Base-by-base conservation (phyloP, 805 yeast genomes). In the Candida verbasci region DNA sequence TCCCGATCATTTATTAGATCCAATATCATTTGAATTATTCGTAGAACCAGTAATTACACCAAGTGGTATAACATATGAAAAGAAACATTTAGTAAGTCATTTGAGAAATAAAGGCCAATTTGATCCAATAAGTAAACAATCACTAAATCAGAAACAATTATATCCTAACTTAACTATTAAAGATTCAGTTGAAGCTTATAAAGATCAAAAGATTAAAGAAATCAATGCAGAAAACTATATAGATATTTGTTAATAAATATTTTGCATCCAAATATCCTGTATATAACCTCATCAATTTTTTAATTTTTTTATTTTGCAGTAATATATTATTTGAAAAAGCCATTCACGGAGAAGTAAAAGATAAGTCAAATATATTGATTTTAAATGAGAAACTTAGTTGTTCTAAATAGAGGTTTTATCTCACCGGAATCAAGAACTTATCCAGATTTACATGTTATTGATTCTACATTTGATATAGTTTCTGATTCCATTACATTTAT, bases 401-500 rank as follows among this genome's bases (percentile, higher is more conserved):
- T 71, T 24, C 62, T 80, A 37, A 80, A 80, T 47, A 63, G 72
- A 41, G 84, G 85, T 4, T 54, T 52, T 14, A 63, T 84, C 11
- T 43, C 50, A 17, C 78, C 78, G 2, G 64, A 61, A 30, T 75
- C 88, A 0, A 56, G 64, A 29, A 72, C 81, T 2, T 81, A 73
- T 34, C 91, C 91, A 0, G 89, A 82, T 47, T 58, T 81, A 38
- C 64, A 65, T n/a, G 61, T 79, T 6, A 48, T 68, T 2, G 70
- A 72, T 12, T 60, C 84, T 1, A 72, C 65, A 9, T 86, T 86
- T 49, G 95, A 87, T 53, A 73, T 84, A 0, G 74, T 85, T 23
- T 72, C 82, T 8, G 93, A 86, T 53, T 74, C 85, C 37, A 67
- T 87, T 25, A 78, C 93, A 0, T 73, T 78, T 44, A 82, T 75